Conservation (phyloP, 495 filamentous ascomycete species). For the Penicillium steckii region DNA sequence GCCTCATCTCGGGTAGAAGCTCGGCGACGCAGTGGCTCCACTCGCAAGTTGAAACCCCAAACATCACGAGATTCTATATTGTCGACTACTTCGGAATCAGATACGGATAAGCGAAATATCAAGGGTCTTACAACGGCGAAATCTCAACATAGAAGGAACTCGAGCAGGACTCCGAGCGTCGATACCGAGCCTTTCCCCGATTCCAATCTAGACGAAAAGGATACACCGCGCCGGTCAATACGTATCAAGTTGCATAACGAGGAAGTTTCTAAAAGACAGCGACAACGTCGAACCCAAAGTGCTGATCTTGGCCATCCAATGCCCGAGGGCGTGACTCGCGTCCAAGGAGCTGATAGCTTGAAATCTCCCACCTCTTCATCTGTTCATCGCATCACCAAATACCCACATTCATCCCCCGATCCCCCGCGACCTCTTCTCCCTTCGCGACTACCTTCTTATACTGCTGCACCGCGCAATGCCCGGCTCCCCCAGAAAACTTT, state of each 20-base stretch:
- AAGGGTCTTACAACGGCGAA: conserved; percentile 27
- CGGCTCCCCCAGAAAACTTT: conserved; percentile 76
- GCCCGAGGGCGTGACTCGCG: conserved; percentile 29
- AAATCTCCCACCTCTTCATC: conserved; percentile 91
- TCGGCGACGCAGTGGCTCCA: conserved; percentile 33
- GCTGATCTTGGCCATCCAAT: conserved; percentile 31
- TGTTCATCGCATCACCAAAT: conserved; percentile 72
- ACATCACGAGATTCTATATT: conserved; percentile 38
- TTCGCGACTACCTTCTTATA: conserved; percentile 78
- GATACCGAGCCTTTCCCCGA: conserved; percentile 17
- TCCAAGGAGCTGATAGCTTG: conserved; percentile 40
- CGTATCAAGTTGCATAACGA: conserved; percentile 90
- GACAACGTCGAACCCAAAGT: conserved; percentile 43
- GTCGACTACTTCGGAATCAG: conserved; percentile 50
- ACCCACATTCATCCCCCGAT: conserved; percentile 80
- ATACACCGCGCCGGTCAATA: conserved; percentile 74
- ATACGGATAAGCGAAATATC: conserved; percentile 34
- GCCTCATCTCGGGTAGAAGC: conserved; percentile 23
- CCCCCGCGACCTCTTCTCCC: conserved; percentile 90
- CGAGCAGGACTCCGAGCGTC: conserved; percentile 36
- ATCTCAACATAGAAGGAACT: conserved; percentile 46
- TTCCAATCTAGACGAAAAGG: conserved; percentile 54
- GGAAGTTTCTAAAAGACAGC: conserved; percentile 56
- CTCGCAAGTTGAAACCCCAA: conserved; percentile 37
- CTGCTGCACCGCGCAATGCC: conserved; percentile 45